Base-by-base conservation (phyloP, 2,329 filamentous ascomycete species). In the Sclerotinia spermophila region DNA sequence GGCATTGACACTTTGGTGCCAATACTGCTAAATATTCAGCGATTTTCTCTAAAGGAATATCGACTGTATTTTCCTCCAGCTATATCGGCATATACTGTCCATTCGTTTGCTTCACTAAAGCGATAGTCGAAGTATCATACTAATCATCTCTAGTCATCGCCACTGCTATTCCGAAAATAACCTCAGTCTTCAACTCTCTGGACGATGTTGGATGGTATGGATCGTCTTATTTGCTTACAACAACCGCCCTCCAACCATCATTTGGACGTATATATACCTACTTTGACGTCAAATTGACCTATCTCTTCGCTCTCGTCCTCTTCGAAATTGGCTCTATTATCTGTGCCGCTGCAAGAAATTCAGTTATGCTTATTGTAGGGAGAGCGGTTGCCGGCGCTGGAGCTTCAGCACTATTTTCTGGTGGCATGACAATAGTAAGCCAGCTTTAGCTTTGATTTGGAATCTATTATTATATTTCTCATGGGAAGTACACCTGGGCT, bases 111-210 rank as follows among this genome's bases (percentile, higher is more conserved):
- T 30, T 53, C n/a, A 53, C 15, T 30, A 19, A 53, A 15, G 40
- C 1, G 4, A 5, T 30, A 13, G 27, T 15, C 21, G 4, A 38
- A 42, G 45, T 40, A 21, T 1, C 48, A 55, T 42, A 35, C 48
- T 69, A 35, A 69, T 24, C n/a, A 19, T 45, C 40, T 27, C 38
- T 45, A 69, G 68, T 71, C 45, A 71, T 71, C 38, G 80, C 80
- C 21, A 82, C 80, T 7, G 82, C 82, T 6, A 82, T 83, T 59
- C 82, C 82, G 10, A 80, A 80, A 62, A 83, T 83, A 60, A 83
- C 81, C 5, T 72, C 76, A 1, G 79, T 80, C 21, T 82, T 78
- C 68, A 78, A 82, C 61, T 80, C 79, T 21, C 74, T 82, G 7
- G 74, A 77, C 33, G 81, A 82, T 75, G 78, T 82, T 11, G 80